Evolutionary conservation across 2,329 filamentous ascomycete genomes (phyloP).

Genomic region (Penicillium sp.): DNA sequence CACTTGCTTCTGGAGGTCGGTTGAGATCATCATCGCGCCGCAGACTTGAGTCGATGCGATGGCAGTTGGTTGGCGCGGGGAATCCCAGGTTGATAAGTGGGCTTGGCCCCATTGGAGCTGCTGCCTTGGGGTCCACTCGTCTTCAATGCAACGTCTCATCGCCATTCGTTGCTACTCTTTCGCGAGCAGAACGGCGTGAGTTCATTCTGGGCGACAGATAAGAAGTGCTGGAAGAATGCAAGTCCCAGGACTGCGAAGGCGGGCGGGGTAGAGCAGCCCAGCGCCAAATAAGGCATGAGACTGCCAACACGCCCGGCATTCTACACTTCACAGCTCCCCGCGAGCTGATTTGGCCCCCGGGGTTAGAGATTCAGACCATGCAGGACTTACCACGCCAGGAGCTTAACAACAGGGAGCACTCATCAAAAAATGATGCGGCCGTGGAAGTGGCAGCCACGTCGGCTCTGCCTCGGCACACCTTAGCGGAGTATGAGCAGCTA

Average conservation of each 20-base stretch:
- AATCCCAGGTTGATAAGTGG: constrained; percentile 3
- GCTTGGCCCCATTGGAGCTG: background rate
- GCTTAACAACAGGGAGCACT: too few relatives aligned
- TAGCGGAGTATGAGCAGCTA: constrained; percentile 35
- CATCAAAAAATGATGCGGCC: constrained; percentile 7
- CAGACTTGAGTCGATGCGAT: background rate
- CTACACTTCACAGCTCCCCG: too few relatives aligned
- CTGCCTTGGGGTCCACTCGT: constrained; percentile 8
- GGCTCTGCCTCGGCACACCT: constrained; percentile 14
- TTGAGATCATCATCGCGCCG: constrained; percentile 18
- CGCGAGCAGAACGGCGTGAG: background rate
- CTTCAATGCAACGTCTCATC: constrained; percentile 11
- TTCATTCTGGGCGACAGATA: background rate
- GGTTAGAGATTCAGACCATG: too few relatives aligned
- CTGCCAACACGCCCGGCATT: too few relatives aligned
- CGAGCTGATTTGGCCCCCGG: too few relatives aligned
- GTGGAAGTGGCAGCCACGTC: constrained; percentile 17
- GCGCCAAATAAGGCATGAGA: too few relatives aligned
- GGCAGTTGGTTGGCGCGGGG: constrained; percentile 3
- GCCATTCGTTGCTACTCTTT: background rate
- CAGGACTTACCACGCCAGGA: too few relatives aligned
- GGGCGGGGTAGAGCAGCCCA: too few relatives aligned
- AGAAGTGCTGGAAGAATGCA: background rate
- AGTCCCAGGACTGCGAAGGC: too few relatives aligned
- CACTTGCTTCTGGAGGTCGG: constrained; percentile 31